Conservation (phyloP, 768 basidiomycete species). For the Hygrocybe coccinea region DNA sequence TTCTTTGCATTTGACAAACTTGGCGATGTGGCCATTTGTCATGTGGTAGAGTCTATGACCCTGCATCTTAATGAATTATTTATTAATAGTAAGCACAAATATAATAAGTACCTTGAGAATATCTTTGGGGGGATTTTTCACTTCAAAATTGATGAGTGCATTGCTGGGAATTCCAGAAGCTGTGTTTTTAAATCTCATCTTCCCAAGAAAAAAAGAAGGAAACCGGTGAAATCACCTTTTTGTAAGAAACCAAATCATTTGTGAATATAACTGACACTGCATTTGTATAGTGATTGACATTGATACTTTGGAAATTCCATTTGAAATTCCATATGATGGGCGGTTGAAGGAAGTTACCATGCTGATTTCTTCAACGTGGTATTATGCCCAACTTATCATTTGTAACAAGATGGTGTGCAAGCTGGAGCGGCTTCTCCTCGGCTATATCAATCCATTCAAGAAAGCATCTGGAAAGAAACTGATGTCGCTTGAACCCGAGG, state of each 20-base stretch:
- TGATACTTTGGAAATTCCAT: neutral
- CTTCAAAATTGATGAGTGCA: too few relatives aligned
- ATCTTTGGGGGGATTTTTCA: too few relatives aligned
- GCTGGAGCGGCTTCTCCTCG: neutral
- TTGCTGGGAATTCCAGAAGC: too few relatives aligned
- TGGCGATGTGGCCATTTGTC: too few relatives aligned
- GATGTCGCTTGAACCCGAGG: neutral
- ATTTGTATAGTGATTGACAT: neutral
- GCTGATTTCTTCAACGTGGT: neutral
- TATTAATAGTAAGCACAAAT: too few relatives aligned
- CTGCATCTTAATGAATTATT: too few relatives aligned
- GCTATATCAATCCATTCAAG: neutral
- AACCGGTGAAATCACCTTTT: neutral
- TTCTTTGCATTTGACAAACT: too few relatives aligned
- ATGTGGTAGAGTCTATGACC: too few relatives aligned
- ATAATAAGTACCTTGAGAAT: too few relatives aligned
- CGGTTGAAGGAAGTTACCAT: neutral
- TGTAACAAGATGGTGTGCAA: neutral
- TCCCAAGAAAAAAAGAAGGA: neutral
- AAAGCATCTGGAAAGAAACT: neutral
- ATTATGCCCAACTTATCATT: neutral
- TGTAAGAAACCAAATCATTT: neutral
- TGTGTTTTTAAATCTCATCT: too few relatives aligned
- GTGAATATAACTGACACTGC: neutral
- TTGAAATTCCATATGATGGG: neutral